These are phyloP conservation scores for Tilletia setariae DNA, from an alignment of 1,284 basidiomycete species.

Conservation along the genomic window DNA sequence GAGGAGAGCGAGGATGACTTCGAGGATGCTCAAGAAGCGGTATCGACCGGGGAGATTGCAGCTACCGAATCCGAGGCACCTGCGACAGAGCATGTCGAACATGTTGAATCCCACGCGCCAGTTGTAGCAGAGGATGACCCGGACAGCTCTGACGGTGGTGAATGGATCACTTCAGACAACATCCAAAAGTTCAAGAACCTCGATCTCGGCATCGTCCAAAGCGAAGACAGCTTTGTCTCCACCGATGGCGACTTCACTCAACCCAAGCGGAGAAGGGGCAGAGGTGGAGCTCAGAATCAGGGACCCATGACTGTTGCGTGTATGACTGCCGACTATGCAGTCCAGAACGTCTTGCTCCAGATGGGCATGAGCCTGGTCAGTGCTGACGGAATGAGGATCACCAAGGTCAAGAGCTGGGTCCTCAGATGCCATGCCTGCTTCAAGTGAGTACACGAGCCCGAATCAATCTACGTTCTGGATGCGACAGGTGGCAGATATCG, in stretches of 20 bases:
- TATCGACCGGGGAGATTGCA: not conserved
- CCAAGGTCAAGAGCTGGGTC: slow-evolving; percentile 91
- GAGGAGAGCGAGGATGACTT: slow-evolving; percentile 10
- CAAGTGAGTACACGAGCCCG: slow-evolving; percentile 85
- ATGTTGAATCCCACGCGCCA: slow-evolving; percentile 22
- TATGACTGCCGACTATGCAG: slow-evolving; percentile 96
- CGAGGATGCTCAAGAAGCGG: slow-evolving; percentile 13
- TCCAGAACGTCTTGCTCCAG: slow-evolving; percentile 95
- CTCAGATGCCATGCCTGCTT: slow-evolving; percentile 97
- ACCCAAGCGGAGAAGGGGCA: slow-evolving; percentile 60
- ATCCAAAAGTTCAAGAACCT: slow-evolving; percentile 81
- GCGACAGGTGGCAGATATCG: too few relatives aligned
- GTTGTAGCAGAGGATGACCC: slow-evolving; percentile 14
- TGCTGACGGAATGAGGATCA: slow-evolving; percentile 82
- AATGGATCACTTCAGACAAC: slow-evolving; percentile 95
- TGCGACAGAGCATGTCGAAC: slow-evolving; percentile 70
- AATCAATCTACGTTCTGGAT: too few relatives aligned
- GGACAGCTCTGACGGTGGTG: slow-evolving; percentile 52
- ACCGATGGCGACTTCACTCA: slow-evolving; percentile 38
- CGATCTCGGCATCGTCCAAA: slow-evolving; percentile 65
- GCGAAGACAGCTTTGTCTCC: slow-evolving; percentile 25
- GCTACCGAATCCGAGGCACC: slow-evolving; percentile 46
- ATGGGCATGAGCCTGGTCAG: slow-evolving; percentile 92
- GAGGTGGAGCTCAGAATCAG: slow-evolving; percentile 1
- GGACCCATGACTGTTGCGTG: slow-evolving; percentile 51